These are phyloP conservation scores for Pyrus communis DNA, from an alignment of 306 rosid species.

Conservation along the genomic window DNA sequence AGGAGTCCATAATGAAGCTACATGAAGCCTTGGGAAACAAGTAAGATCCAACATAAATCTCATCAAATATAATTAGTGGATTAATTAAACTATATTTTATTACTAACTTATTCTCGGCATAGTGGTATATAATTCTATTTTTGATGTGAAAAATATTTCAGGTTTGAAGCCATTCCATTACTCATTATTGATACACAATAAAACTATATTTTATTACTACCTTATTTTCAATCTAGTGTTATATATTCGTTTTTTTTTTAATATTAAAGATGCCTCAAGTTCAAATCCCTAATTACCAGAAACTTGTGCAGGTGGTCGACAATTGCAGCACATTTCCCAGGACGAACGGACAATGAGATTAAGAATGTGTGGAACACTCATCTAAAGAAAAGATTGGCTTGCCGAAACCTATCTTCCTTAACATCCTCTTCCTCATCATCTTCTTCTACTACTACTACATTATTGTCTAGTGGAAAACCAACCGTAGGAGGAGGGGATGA, in stretches of 20 bases:
- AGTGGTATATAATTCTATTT: neutral
- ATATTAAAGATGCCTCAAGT: neutral
- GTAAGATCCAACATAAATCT: conserved; percentile 27
- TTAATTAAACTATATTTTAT: neutral
- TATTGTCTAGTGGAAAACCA: conserved; percentile 22
- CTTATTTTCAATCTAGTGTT: no score
- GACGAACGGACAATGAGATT: conserved; percentile 91
- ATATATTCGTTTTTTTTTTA: no score
- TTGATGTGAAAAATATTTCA: neutral
- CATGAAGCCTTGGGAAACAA: conserved; percentile 70
- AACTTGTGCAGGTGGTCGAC: conserved; percentile 66
- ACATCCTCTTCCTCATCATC: conserved; percentile 40
- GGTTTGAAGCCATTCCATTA: neutral
- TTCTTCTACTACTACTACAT: conserved; percentile 39
- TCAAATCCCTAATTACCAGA: neutral
- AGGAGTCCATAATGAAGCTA: conserved; percentile 50
- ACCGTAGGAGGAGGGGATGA: neutral
- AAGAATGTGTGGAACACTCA: conserved; percentile 97
- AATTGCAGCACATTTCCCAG: conserved; percentile 73
- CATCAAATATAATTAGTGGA: neutral
- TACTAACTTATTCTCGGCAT: neutral
- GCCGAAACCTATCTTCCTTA: conserved; percentile 32
- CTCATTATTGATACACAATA: neutral
- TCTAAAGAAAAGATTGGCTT: conserved; percentile 52
- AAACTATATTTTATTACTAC: no score